Percentiles rank a stretch among this genome's conserved stretches.
phyloP scores from a whole-genome alignment of 148 eudicot genomes.

The Rhododendron kiyosumense region DNA sequence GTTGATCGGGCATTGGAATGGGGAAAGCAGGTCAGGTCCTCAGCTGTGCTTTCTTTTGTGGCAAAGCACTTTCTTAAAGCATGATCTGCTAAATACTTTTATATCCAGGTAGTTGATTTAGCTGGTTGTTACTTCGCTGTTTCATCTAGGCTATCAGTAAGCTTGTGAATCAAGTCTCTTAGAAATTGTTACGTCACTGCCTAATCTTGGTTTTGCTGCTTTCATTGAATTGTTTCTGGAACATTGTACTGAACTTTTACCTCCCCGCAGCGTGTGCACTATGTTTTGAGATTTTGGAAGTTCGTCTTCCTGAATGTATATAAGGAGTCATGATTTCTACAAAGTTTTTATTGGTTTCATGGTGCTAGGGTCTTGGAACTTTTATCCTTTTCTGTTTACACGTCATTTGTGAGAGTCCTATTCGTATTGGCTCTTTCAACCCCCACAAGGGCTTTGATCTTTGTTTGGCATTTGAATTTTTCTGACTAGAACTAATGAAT shows the following conservation, averaged over 20 bases:
- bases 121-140: neutral
- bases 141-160: neutral
- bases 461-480: neutral
- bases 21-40: constrained; percentile 82
- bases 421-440: neutral
- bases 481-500: constrained; percentile 8
- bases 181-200: neutral
- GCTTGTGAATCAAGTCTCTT: constrained; percentile 4
- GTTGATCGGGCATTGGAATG: constrained; percentile 83
- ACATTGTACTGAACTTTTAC: neutral
- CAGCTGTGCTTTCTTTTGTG: constrained; percentile 15
- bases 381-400: neutral
- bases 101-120: constrained; percentile 19
- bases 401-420: neutral
- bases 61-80: constrained; percentile 19
- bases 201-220: neutral
- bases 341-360: neutral
- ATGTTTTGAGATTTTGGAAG: neutral
- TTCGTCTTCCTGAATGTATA: neutral
- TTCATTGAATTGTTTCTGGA: neutral
- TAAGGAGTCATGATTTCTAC: neutral
- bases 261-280: neutral
- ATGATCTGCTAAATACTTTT: constrained; percentile 18
- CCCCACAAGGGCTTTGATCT: neutral
- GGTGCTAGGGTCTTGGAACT: neutral